Evolutionary conservation across 1,139 yeast species (phyloP).

Genomic region (Taiozyma onychis): DNA sequence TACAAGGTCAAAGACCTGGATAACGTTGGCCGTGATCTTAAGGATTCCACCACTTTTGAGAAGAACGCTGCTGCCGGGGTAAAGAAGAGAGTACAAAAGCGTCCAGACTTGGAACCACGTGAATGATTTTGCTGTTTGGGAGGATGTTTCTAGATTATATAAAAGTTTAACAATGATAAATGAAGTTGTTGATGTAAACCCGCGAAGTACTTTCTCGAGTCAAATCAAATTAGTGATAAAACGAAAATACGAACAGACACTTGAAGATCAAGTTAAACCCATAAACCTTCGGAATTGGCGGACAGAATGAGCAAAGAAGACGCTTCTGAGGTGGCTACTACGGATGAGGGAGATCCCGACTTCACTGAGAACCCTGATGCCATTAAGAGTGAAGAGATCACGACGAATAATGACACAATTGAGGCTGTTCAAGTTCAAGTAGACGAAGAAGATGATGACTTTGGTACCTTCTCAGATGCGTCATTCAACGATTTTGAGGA

Average conservation of each 20-base stretch:
- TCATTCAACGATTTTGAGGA: conserved; percentile 32
- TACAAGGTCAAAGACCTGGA: conserved; percentile 91
- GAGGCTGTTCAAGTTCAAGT: conserved; percentile 1
- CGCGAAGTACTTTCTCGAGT: neutral
- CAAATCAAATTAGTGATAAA: neutral
- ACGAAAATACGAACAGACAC: neutral
- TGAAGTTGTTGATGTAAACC: neutral
- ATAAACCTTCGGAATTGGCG: neutral
- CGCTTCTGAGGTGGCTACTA: neutral
- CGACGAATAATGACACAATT: neutral
- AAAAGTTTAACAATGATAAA: neutral
- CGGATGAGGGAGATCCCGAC: neutral
- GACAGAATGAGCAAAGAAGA: neutral
- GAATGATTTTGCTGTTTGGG: conserved; percentile 11
- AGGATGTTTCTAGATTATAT: neutral
- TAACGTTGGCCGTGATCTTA: conserved; percentile 73
- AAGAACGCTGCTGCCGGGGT: conserved; percentile 28
- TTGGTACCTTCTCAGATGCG: conserved; percentile 40
- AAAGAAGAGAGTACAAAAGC: conserved; percentile 45
- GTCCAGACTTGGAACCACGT: conserved; percentile 49
- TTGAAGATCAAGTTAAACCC: neutral
- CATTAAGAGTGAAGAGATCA: neutral
- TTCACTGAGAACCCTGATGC: neutral
- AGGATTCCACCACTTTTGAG: conserved; percentile 43
- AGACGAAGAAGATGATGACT: conserved; percentile 27